A percentile compares a stretch with the other conserved stretches of the same genome.
phyloP scores from a whole-genome alignment of 768 basidiomycete genomes.

The Candolleomyces efflorescens region DNA sequence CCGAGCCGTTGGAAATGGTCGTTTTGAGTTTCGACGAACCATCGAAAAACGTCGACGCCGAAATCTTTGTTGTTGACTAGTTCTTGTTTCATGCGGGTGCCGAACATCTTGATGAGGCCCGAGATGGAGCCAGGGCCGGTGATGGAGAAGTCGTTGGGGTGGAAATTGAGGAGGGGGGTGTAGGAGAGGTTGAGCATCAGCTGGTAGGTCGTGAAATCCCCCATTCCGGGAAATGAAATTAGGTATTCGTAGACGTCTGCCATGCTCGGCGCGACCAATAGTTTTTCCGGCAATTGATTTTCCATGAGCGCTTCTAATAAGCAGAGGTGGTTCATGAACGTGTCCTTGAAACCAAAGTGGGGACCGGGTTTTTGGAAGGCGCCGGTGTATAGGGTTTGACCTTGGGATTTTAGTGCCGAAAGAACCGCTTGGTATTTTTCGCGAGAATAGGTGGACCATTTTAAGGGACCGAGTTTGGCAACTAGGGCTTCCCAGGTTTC shows the following conservation, averaged over 20 bases:
- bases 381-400: slow-evolving; percentile 55
- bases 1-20: slow-evolving; percentile 60
- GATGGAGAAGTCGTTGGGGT: slow-evolving; percentile 65
- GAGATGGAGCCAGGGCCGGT: slow-evolving; percentile 63
- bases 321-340: slow-evolving; percentile 59
- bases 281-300: slow-evolving; percentile 42
- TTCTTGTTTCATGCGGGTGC: slow-evolving; percentile 29
- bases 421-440: slow-evolving; percentile 52
- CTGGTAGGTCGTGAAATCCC: slow-evolving; percentile 71
- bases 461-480: slow-evolving; percentile 47
- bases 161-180: slow-evolving; percentile 53
- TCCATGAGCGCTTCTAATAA: slow-evolving; percentile 60
- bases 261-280: slow-evolving; percentile 48
- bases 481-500: slow-evolving; percentile 67
- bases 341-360: slow-evolving; percentile 39
- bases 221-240: slow-evolving; percentile 63
- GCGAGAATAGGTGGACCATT: slow-evolving; percentile 56
- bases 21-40: slow-evolving; percentile 55
- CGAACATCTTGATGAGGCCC: slow-evolving; percentile 69
- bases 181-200: slow-evolving; percentile 59
- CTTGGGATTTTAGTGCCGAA: slow-evolving; percentile 26
- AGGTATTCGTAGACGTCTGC: slow-evolving; percentile 62
- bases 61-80: slow-evolving; percentile 27
- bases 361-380: slow-evolving; percentile 74
- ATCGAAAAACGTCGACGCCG: slow-evolving; percentile 59